Evolutionary conservation across 2,329 filamentous ascomycete genomes (phyloP).

Genomic region (Xylariaceae sp.): DNA sequence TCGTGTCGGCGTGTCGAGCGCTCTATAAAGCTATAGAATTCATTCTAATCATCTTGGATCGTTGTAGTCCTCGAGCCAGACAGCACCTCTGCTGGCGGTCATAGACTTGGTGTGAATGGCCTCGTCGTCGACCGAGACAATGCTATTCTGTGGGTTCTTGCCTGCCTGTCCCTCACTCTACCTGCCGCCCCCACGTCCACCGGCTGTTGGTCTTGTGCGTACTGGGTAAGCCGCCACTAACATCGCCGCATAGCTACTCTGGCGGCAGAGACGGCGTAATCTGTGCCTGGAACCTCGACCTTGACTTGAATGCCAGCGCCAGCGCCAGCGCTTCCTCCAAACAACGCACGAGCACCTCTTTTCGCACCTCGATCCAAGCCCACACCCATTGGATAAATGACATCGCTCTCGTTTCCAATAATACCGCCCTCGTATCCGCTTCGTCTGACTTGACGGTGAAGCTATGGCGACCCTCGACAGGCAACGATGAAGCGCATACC

Average conservation of each 20-base stretch:
- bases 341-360: slow-evolving; percentile 47
- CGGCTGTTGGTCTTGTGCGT: not conserved
- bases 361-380: slow-evolving; percentile 60
- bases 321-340: slow-evolving; percentile 34
- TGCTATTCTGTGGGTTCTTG: slow-evolving; percentile 70
- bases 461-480: slow-evolving; percentile 75
- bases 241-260: slow-evolving; percentile 64
- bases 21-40: slow-evolving; percentile 5
- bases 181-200: slow-evolving; percentile 14
- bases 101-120: slow-evolving; percentile 91
- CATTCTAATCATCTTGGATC: slow-evolving; percentile 9
- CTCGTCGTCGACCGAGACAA: slow-evolving; percentile 79
- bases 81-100: slow-evolving; percentile 63
- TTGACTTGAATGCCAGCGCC: slow-evolving; percentile 47
- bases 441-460: slow-evolving; percentile 94
- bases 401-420: slow-evolving; percentile 72
- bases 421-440: slow-evolving; percentile 75
- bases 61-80: slow-evolving; percentile 53
- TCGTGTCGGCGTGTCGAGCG: not conserved
- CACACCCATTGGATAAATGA: slow-evolving; percentile 98
- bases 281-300: slow-evolving; percentile 88
- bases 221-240: slow-evolving; percentile 3
- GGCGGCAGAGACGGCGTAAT: slow-evolving; percentile 92
- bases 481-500: slow-evolving; percentile 63
- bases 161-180: slow-evolving; percentile 5